A percentile compares a stretch with the other conserved stretches of the same genome.
Evolutionary conservation across 2,329 filamentous ascomycete species (phyloP).

Genomic region (Fusarium mundagurra): DNA sequence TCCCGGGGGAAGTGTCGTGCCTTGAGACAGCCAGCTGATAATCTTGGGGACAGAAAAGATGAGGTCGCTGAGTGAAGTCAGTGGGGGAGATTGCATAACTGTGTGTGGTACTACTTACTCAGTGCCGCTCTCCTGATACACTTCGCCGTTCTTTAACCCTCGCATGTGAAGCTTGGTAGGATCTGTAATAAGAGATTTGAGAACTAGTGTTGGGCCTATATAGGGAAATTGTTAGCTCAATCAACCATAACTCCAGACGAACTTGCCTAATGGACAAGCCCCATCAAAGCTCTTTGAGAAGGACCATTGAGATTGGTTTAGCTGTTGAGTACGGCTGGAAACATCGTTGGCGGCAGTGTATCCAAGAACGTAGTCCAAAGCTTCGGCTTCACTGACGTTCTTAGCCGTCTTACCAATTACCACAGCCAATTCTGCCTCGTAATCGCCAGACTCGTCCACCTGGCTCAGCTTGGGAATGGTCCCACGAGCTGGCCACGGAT

Average conservation of each 20-base stretch:
- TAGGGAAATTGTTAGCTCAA: background rate
- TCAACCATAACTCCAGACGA: background rate
- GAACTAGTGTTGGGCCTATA: constrained; percentile 73
- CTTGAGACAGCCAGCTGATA: constrained; percentile 67
- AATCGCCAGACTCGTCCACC: constrained; percentile 64
- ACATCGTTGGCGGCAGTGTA: constrained; percentile 73
- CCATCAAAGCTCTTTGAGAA: constrained; percentile 70
- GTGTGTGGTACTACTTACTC: constrained; percentile 42
- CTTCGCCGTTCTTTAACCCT: constrained; percentile 65
- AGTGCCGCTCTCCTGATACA: constrained; percentile 36
- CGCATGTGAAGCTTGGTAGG: constrained; percentile 64
- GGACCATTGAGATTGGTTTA: constrained; percentile 44
- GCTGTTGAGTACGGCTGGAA: constrained; percentile 50
- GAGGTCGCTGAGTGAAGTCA: constrained; percentile 58
- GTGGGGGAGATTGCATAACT: background rate
- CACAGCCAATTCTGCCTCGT: constrained; percentile 68
- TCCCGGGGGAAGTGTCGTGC: constrained; percentile 69
- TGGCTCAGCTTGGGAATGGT: constrained; percentile 61
- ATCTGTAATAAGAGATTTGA: constrained; percentile 63
- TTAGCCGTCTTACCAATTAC: constrained; percentile 61
- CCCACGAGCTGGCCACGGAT: constrained; percentile 63
- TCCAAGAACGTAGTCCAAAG: constrained; percentile 68
- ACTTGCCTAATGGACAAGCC: constrained; percentile 58
- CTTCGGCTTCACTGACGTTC: constrained; percentile 66
- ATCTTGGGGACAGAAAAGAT: constrained; percentile 69